Base-by-base conservation (phyloP, 495 filamentous ascomycete species). In the Achaetomiella virescens region DNA sequence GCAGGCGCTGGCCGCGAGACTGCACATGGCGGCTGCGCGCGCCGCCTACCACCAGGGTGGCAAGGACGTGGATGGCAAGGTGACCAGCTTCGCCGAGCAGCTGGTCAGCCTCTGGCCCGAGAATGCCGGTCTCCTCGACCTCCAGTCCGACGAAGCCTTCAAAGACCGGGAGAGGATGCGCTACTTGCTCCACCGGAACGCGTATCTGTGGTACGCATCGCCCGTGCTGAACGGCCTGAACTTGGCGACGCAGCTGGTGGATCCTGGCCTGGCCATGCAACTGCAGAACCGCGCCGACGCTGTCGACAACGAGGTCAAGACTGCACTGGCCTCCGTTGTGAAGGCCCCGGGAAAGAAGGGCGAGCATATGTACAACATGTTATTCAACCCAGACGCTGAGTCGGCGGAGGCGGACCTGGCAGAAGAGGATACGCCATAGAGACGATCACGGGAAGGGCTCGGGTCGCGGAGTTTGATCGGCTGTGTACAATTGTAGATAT, bases 201-300 rank as follows among this genome's bases (percentile, higher is more conserved):
- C 57, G 20, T 74, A 66, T 45, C 17, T 74, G 1, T 35, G 27
- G 17, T 8, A 62, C 4, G 60, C 64, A 7, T 40, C 69, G 12
- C 71, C 73, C 43, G 49, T 75, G 12, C 58, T 75, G 2, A 66
- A 72, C 54, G 75, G 74, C 20, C 59, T 80, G 47, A 68, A 66
- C 7, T 40, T 63, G 31, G 77, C 77, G 6, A 48, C 62, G 36
- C 42, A 61, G 45, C 61, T 77, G 12, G 63, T 76, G 33, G 65
- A 70, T 8, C 59, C 71, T 37, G 59, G 47, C 20, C 63, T 77
- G 33, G 69, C 70, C 0, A 54, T 36, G 12, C 53, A 67, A 62
- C 52, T 75, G 18, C 52, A 52, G 55, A 42, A 62, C 38, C 63
- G 67, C 12, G 60, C 65, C 15, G 59, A 60, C 27, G 47, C 48